These are phyloP conservation scores for Xerocomus brunneocitrinus DNA, from an alignment of 768 basidiomycete species.

Conservation along the genomic window DNA sequence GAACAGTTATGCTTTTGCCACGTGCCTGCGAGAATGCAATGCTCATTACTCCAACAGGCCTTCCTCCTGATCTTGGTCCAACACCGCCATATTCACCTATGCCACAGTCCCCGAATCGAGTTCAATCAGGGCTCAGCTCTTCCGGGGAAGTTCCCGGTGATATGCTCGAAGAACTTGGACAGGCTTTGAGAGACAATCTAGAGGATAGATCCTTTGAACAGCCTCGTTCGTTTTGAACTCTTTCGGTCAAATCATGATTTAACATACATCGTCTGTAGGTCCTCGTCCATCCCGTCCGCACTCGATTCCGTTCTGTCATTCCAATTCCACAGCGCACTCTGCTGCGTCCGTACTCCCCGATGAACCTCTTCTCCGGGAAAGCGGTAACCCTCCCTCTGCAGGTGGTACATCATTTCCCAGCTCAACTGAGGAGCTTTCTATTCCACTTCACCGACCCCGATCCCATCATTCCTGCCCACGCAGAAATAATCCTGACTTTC, in stretches of 20 bases:
- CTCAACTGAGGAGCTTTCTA: conserved; percentile 24
- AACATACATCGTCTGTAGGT: neutral
- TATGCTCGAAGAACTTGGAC: conserved; percentile 23
- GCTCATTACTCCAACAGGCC: neutral
- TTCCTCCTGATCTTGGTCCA: conserved; percentile 15
- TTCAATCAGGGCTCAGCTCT: neutral
- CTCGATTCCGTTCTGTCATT: neutral
- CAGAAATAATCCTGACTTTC: neutral
- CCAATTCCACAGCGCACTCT: neutral
- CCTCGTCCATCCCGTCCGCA: neutral
- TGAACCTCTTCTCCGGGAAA: conserved; percentile 2
- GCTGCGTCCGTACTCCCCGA: conserved; percentile 5
- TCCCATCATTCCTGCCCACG: neutral
- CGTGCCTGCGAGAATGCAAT: neutral
- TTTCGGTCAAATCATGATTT: neutral
- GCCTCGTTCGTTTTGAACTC: neutral
- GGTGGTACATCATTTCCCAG: conserved; percentile 27
- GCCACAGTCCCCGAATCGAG: neutral
- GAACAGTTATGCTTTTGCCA: neutral
- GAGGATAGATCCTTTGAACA: conserved; percentile 5
- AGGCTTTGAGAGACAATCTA: conserved; percentile 5
- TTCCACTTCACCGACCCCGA: neutral
- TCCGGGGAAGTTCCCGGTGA: conserved; percentile 10
- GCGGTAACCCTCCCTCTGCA: neutral
- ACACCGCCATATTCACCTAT: conserved; percentile 23